Base-by-base conservation (phyloP, 1,139 yeast species). In the Yamadazyma epiphylla region DNA sequence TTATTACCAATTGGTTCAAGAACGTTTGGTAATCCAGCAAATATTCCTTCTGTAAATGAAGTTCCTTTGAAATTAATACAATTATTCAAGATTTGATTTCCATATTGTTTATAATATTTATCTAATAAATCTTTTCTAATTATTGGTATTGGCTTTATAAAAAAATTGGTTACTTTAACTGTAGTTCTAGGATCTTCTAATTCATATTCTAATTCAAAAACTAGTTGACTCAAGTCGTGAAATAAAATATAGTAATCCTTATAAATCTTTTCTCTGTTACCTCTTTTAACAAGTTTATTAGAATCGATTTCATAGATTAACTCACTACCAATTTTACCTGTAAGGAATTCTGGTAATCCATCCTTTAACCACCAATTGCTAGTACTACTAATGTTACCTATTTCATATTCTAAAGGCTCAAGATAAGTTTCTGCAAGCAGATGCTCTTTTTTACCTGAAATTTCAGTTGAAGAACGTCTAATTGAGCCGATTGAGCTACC, bases 161-260 rank as follows among this genome's bases (percentile, higher is more conserved):
- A 58, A 5, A 51, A 45, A 36, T 73, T 75, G 16, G 62, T 68
- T 31, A 74, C 58, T 25, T 62, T 58, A 4, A 77, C 64, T 1
- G 85, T 64, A 4, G 67, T 55, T 13, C 71, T 51, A 1, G 94
- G 88, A 37, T 77, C 75, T 15, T 64, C 60, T 13, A 53, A 47
- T 29, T 80, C 80, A 48, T 65, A 86, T 26, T 71, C 68, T 6
- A 77, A 61, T 39, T 77, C 78, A 41, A 84, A 57, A 1, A 73
- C 56, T 12, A 81, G 64, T 46, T 83, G 88, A 2, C 91, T 74
- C 42, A 82, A 77, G 50, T 85, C 94, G 38, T 74, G 77, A 51
- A 80, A 83, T 27, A 88, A 56, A 12, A 88, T 67, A 52, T 86
- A 87, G 44, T 82, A 79, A 41, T 84, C 91, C 35, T 81, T 69